These are phyloP conservation scores for Annulohypoxylon bovei DNA, from an alignment of 495 filamentous ascomycete species.

Conservation along the genomic window DNA sequence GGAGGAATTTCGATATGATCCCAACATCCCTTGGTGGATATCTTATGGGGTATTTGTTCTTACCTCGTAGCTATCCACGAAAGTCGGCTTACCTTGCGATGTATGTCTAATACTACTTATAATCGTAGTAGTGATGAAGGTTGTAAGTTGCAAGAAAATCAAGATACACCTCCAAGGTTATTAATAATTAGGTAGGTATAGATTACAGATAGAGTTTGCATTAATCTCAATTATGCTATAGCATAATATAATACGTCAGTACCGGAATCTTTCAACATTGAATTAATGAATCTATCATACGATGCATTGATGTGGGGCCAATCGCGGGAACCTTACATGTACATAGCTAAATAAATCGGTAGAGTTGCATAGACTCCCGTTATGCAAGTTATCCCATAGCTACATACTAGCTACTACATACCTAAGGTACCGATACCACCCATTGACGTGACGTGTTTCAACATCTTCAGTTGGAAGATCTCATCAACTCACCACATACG, in stretches of 20 bases:
- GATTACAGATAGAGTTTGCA: not conserved
- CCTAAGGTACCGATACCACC: slow-evolving; percentile 7
- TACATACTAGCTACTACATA: not conserved
- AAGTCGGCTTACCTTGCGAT: not conserved
- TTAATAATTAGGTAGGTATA: not conserved
- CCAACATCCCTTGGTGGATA: slow-evolving; percentile 12
- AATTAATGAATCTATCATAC: not conserved
- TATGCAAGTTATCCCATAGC: not conserved
- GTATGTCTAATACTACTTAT: not conserved
- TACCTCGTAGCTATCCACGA: not conserved
- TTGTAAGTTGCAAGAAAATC: no score
- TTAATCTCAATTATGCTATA: not conserved
- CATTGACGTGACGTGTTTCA: slow-evolving; percentile 40
- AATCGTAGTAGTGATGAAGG: not conserved
- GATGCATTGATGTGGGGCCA: slow-evolving; percentile 21
- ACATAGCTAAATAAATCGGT: not conserved
- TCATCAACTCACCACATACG: slow-evolving; percentile 12
- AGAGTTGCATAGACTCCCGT: not conserved
- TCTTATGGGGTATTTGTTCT: not conserved
- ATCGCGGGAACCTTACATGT: not conserved
- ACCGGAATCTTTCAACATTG: not conserved
- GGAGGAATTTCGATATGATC: slow-evolving; percentile 39
- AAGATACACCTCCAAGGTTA: no score
- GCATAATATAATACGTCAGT: not conserved
- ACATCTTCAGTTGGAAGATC: slow-evolving; percentile 4